These are phyloP conservation scores for Huntiella abstrusa DNA, from an alignment of 2,329 filamentous ascomycete species.

Conservation along the genomic window DNA sequence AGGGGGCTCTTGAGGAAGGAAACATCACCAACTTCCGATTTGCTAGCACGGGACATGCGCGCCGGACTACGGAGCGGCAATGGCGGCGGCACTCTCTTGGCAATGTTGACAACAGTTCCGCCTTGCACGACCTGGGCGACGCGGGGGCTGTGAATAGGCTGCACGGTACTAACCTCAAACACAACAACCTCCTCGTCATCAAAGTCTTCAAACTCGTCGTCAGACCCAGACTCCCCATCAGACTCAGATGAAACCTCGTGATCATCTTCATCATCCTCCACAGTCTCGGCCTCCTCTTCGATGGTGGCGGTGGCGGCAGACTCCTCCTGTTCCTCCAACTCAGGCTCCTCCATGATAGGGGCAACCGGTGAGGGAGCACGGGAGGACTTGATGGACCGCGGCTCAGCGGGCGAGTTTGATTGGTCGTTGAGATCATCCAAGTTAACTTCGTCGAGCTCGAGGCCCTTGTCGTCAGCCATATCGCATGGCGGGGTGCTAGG, in stretches of 20 bases:
- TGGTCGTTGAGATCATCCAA: neutral
- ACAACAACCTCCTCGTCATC: constrained; percentile 47
- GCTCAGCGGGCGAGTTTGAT: too few relatives aligned
- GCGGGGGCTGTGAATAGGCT: constrained; percentile 35
- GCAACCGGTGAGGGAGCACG: too few relatives aligned
- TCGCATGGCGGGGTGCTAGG: constrained; percentile 10
- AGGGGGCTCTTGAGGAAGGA: constrained; percentile 29
- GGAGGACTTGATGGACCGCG: too few relatives aligned
- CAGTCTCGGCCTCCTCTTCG: neutral
- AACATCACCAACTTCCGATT: constrained; percentile 43
- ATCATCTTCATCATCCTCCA: constrained; percentile 15
- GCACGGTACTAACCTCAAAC: constrained; percentile 38
- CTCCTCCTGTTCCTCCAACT: neutral
- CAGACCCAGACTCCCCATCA: constrained; percentile 22
- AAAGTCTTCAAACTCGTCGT: constrained; percentile 28
- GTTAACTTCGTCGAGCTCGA: neutral
- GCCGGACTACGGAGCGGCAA: constrained; percentile 62
- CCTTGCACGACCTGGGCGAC: constrained; percentile 46
- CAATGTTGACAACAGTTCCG: constrained; percentile 67
- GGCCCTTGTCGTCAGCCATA: constrained; percentile 7
- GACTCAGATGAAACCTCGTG: constrained; percentile 17
- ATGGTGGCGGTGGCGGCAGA: too few relatives aligned
- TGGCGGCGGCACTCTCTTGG: constrained; percentile 59
- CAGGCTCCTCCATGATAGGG: too few relatives aligned
- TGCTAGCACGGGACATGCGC: constrained; percentile 33